phyloP scores from a whole-genome alignment of 1,284 basidiomycete genomes.

The Fomitopsis schrenkii region DNA sequence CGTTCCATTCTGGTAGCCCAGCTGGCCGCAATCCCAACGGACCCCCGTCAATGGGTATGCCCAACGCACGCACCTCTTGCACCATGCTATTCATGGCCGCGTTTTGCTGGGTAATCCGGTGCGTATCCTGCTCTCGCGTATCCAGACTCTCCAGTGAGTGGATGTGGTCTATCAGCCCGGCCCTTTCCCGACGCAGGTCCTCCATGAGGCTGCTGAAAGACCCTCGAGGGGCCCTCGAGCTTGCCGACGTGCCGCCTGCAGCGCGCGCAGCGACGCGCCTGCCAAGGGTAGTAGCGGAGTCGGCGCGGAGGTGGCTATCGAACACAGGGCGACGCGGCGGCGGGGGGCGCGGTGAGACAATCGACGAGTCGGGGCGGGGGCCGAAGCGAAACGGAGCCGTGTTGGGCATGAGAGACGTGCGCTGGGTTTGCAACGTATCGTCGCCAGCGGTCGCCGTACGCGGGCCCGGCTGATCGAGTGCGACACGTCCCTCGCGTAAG shows the following conservation, averaged over 20 bases:
- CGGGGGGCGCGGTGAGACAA: neutral
- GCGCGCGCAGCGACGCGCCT: constrained; percentile 23
- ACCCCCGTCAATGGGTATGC: constrained; percentile 2
- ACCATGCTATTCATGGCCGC: constrained; percentile 5
- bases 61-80: constrained; percentile 13
- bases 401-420: neutral
- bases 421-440: neutral
- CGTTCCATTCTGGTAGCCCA: neutral
- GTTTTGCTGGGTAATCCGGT: constrained; percentile 16
- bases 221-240: neutral
- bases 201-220: neutral
- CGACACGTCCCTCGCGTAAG: constrained; percentile 6
- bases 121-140: constrained; percentile 14
- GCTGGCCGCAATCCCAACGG: neutral
- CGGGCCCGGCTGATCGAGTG: neutral
- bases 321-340: constrained; percentile 1
- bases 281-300: constrained; percentile 22
- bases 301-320: constrained; percentile 5
- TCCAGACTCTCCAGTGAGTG: constrained; percentile 12
- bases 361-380: constrained; percentile 6
- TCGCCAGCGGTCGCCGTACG: neutral
- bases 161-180: neutral
- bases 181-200: neutral
- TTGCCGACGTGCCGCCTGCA: constrained; percentile 1
- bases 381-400: constrained; percentile 1